phyloP scores from a whole-genome alignment of 2,329 filamentous ascomycete species.

The Claviceps quebecensis region DNA sequence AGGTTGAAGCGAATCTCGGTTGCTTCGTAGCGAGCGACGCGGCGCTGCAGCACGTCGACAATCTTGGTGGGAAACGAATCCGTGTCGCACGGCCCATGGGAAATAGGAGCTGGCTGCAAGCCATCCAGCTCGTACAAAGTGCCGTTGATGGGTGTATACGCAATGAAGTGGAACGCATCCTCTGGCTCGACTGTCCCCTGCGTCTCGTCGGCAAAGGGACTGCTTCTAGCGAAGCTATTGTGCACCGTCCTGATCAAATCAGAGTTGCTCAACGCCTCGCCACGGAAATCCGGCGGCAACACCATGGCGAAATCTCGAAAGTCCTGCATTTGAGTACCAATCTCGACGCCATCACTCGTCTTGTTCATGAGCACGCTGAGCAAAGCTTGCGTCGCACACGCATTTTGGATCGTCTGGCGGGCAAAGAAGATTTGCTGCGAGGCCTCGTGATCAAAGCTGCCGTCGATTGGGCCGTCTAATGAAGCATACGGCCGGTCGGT shows the following conservation, averaged over 20 bases:
- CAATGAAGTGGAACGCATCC: slow-evolving; percentile 96
- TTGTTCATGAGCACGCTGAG: slow-evolving; percentile 87
- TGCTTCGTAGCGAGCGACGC: slow-evolving; percentile 72
- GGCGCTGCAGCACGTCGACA: slow-evolving; percentile 70
- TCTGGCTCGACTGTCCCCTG: slow-evolving; percentile 52
- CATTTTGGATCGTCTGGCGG: slow-evolving; percentile 94
- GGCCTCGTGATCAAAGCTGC: slow-evolving; percentile 63
- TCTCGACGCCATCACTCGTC: slow-evolving; percentile 48
- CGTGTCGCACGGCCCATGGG: slow-evolving; percentile 61
- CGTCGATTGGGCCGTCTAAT: slow-evolving; percentile 59
- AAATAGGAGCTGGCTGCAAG: slow-evolving; percentile 82
- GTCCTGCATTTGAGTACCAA: slow-evolving; percentile 55
- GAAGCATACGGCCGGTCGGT: slow-evolving; percentile 50
- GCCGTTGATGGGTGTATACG: slow-evolving; percentile 71
- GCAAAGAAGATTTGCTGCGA: slow-evolving; percentile 81
- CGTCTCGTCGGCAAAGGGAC: slow-evolving; percentile 88
- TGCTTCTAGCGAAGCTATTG: slow-evolving; percentile 79
- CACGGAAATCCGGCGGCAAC: slow-evolving; percentile 60
- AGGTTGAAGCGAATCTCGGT: slow-evolving; percentile 93
- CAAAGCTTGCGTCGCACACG: slow-evolving; percentile 90
- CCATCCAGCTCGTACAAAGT: slow-evolving; percentile 90
- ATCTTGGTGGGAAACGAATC: slow-evolving; percentile 66
- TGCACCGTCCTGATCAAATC: slow-evolving; percentile 65
- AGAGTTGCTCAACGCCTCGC: slow-evolving; percentile 47
- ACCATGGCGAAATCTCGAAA: slow-evolving; percentile 83